These are phyloP conservation scores for Takakia lepidozioides DNA, from an alignment of 225 moss, liverwort and hornwort genomes.

Conservation along the genomic window DNA sequence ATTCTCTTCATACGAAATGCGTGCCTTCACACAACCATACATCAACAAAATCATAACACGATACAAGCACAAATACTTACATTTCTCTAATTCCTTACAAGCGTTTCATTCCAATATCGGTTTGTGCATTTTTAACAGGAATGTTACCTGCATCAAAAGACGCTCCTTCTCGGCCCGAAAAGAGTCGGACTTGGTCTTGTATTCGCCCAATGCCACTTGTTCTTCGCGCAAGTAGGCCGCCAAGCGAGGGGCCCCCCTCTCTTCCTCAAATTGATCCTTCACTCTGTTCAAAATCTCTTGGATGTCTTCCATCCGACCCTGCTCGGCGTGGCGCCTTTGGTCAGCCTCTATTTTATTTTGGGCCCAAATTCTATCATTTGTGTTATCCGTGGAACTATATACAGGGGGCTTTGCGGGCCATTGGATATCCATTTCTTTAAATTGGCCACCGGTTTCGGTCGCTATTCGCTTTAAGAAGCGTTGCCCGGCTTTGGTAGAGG, in stretches of 20 bases:
- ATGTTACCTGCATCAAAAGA: no score
- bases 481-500: slow-evolving; percentile 19
- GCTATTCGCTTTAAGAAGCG: slow-evolving; percentile 28
- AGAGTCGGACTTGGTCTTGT: no score
- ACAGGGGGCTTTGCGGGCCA: slow-evolving; percentile 16
- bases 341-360: slow-evolving; percentile 8
- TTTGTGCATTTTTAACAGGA: no score
- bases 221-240: slow-evolving; percentile 14
- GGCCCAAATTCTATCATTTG: slow-evolving; percentile 11
- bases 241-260: slow-evolving; percentile 11
- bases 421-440: slow-evolving; percentile 19
- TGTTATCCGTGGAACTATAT: not conserved
- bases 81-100: no score
- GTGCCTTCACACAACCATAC: no score
- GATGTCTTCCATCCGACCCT: slow-evolving; percentile 5
- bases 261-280: slow-evolving; percentile 15
- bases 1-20: no score
- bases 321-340: slow-evolving; percentile 15
- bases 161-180: no score
- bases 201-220: slow-evolving; percentile 9
- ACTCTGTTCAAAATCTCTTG: slow-evolving; percentile 14
- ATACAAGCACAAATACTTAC: no score
- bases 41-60: no score
- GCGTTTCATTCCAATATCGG: no score
- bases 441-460: slow-evolving; percentile 29